A percentile compares a stretch with the other conserved stretches of the same genome.
Conservation (phyloP, 805 yeast genomes). For the Ogataea ramenticola region DNA sequence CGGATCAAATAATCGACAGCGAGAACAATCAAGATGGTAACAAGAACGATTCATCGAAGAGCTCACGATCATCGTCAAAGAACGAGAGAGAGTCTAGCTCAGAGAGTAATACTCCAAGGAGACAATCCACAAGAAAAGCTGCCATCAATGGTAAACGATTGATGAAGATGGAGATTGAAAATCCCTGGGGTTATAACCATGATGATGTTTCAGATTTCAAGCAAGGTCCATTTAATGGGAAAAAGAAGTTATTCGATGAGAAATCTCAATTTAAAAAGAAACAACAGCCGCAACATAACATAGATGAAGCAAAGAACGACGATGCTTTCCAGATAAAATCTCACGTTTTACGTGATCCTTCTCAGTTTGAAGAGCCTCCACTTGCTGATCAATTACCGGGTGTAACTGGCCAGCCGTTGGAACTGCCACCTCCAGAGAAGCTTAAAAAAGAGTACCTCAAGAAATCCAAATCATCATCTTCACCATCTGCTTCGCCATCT, state of each 20-base stretch:
- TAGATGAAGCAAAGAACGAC: neutral
- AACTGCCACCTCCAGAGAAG: slow-evolving; percentile 56
- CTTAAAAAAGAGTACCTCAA: slow-evolving; percentile 32
- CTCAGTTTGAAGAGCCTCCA: slow-evolving; percentile 43
- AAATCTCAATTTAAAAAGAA: too few species aligned
- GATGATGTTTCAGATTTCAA: neutral
- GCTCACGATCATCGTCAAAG: neutral
- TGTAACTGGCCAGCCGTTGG: slow-evolving; percentile 69
- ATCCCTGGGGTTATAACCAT: neutral
- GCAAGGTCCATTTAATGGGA: neutral
- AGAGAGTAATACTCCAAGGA: neutral
- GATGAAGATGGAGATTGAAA: slow-evolving; percentile 7
- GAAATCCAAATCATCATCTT: neutral
- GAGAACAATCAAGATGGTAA: too few species aligned
- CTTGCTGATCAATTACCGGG: slow-evolving; percentile 47
- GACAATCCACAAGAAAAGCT: neutral
- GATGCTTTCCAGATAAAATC: neutral
- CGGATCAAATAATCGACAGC: too few species aligned
- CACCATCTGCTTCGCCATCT: neutral
- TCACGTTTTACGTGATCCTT: neutral
- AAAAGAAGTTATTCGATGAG: neutral
- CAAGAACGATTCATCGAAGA: too few species aligned
- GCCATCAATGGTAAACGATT: neutral
- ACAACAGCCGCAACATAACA: too few species aligned
- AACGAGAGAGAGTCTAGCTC: too few species aligned